Percentiles rank a stretch among this genome's conserved stretches.
phyloP scores from a whole-genome alignment of 176 grass and related monocot species.

The Themeda triandra region DNA sequence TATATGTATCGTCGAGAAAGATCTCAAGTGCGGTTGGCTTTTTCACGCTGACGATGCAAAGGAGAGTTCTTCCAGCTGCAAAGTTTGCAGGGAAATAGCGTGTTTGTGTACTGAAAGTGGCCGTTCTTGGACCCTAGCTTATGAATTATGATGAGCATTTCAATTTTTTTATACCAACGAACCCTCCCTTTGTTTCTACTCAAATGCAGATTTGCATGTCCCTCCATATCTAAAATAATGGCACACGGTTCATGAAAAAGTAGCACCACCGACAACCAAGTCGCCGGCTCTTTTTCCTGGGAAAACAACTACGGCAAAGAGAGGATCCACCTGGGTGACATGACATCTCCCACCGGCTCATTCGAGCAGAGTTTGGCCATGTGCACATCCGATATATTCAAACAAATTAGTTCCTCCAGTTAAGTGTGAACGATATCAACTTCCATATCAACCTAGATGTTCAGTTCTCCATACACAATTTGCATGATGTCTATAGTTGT shows the following conservation, averaged over 20 bases:
- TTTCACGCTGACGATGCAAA: constrained; percentile 9
- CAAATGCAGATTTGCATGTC: not conserved
- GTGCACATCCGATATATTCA: no score
- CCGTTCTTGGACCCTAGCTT: not conserved
- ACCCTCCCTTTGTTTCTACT: not conserved
- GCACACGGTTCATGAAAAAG: not conserved
- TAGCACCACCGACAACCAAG: not conserved
- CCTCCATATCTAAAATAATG: not conserved
- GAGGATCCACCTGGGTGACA: no score
- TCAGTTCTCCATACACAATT: no score
- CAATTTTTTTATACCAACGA: not conserved
- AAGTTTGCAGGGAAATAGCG: not conserved
- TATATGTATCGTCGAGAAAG: not conserved
- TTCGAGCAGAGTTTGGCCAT: no score
- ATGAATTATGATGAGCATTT: not conserved
- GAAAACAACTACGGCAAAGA: no score
- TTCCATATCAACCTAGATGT: no score
- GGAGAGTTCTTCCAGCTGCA: not conserved
- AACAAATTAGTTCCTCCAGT: no score
- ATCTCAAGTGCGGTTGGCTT: not conserved
- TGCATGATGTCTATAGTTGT: no score
- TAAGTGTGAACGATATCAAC: no score
- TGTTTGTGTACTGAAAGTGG: not conserved
- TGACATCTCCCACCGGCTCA: no score
- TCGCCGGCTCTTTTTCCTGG: no score